Conservation (phyloP, 2,329 filamentous ascomycete species). For the Claviceps lovelessii region DNA sequence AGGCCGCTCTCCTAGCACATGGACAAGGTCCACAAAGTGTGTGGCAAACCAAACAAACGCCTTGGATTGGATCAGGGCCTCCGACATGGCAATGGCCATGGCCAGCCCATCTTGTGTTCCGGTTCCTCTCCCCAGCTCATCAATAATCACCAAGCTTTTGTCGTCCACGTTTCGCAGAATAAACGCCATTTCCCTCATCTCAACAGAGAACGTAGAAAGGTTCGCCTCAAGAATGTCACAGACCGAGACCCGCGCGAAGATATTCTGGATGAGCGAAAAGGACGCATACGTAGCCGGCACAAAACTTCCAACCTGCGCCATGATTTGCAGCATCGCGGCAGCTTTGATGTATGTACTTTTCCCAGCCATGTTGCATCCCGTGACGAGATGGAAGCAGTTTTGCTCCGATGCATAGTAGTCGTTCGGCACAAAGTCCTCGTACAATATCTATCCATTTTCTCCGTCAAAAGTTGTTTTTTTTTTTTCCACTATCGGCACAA, state of each 20-base stretch:
- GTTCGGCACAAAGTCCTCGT: conserved; percentile 65
- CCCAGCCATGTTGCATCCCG: conserved; percentile 95
- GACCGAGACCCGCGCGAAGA: conserved; percentile 78
- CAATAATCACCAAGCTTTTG: conserved; percentile 68
- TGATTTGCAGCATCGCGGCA: conserved; percentile 70
- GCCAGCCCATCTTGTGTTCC: conserved; percentile 77
- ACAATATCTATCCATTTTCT: conserved; percentile 34
- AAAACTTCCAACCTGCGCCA: conserved; percentile 88
- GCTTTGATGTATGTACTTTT: conserved; percentile 92
- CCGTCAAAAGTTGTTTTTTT: neutral
- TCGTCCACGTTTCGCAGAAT: conserved; percentile 71
- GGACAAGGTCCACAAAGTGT: conserved; percentile 73
- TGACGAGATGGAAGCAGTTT: conserved; percentile 80
- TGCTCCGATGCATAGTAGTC: conserved; percentile 75
- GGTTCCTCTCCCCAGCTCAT: conserved; percentile 84
- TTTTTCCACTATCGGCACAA: too few species aligned
- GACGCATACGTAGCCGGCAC: conserved; percentile 75
- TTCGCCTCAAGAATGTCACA: conserved; percentile 84
- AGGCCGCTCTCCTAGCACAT: conserved; percentile 56
- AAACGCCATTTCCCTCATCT: conserved; percentile 94
- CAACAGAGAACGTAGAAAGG: conserved; percentile 80
- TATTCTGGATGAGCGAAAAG: conserved; percentile 63
- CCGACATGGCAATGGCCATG: conserved; percentile 80
- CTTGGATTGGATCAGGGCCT: conserved; percentile 66
- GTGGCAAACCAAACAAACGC: conserved; percentile 86